These are phyloP conservation scores for Apiospora hydei DNA, from an alignment of 2,329 filamentous ascomycete genomes.

Conservation along the genomic window DNA sequence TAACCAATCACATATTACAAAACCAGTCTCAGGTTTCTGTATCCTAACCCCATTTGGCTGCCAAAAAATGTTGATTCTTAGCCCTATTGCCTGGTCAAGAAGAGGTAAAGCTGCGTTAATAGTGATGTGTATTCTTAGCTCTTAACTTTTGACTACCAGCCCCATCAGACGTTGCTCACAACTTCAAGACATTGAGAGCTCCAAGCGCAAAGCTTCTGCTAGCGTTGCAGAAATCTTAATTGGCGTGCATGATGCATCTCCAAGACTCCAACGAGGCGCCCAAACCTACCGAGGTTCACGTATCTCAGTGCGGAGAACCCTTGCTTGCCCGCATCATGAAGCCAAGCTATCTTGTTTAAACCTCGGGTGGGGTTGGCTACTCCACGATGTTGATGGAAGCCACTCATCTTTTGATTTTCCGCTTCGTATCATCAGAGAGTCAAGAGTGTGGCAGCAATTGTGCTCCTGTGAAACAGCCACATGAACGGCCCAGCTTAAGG, in stretches of 20 bases:
- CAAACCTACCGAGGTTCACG: background rate
- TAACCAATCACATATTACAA: background rate
- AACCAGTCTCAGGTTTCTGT: background rate
- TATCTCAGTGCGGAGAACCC: slow-evolving; percentile 3
- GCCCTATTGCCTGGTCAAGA: background rate
- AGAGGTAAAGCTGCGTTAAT: background rate
- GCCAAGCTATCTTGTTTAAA: background rate
- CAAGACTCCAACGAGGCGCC: background rate
- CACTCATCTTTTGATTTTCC: background rate
- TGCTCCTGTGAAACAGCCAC: background rate
- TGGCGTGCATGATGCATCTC: background rate
- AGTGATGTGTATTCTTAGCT: background rate
- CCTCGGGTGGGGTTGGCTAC: background rate
- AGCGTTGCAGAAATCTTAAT: background rate
- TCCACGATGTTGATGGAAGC: background rate
- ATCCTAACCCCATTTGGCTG: background rate
- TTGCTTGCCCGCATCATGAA: background rate
- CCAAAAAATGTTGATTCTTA: background rate
- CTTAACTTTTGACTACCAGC: background rate
- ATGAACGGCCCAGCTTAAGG: too few species aligned
- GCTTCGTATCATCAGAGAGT: background rate
- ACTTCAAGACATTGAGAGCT: background rate
- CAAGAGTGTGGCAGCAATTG: background rate
- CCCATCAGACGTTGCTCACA: background rate
- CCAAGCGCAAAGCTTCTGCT: background rate